phyloP scores from a whole-genome alignment of 225 moss, liverwort and hornwort species.

The Lunularia cruciata region DNA sequence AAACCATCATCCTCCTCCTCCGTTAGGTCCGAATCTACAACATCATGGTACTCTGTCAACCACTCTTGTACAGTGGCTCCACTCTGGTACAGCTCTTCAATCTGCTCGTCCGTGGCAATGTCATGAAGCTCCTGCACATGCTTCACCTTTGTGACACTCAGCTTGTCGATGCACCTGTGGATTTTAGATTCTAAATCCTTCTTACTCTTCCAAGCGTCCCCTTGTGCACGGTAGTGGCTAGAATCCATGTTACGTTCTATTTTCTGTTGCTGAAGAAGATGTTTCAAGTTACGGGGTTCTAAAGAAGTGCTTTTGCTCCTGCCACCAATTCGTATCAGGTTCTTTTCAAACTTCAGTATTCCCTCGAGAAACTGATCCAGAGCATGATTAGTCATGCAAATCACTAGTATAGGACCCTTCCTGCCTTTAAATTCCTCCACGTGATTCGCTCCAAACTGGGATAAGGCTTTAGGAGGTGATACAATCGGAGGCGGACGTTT shows the following conservation, averaged over 20 bases:
- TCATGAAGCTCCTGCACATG: background rate
- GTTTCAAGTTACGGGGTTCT: conserved; percentile 3
- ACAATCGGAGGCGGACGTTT: too few species aligned
- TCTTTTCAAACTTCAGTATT: conserved; percentile 22
- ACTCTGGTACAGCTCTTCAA: conserved; percentile 29
- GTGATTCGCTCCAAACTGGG: background rate
- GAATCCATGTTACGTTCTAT: background rate
- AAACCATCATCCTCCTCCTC: background rate
- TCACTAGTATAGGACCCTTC: conserved; percentile 36
- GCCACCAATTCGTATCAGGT: conserved; percentile 34
- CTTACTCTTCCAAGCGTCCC: conserved; percentile 1
- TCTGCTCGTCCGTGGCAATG: conserved; percentile 36
- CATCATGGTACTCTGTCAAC: too few species aligned
- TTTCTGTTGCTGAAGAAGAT: conserved; percentile 19
- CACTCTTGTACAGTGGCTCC: too few species aligned
- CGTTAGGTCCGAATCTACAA: too few species aligned
- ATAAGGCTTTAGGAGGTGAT: too few species aligned
- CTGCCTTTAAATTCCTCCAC: conserved; percentile 14
- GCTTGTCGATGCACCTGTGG: background rate
- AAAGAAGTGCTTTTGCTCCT: conserved; percentile 32
- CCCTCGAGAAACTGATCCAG: conserved; percentile 46
- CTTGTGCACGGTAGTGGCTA: conserved; percentile 12
- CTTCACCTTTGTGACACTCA: conserved; percentile 10
- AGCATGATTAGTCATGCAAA: conserved; percentile 46
- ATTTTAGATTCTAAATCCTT: conserved; percentile 2